Evolutionary conservation across 306 rosid genomes (phyloP).

Genomic region (Mimosa bimucronata): DNA sequence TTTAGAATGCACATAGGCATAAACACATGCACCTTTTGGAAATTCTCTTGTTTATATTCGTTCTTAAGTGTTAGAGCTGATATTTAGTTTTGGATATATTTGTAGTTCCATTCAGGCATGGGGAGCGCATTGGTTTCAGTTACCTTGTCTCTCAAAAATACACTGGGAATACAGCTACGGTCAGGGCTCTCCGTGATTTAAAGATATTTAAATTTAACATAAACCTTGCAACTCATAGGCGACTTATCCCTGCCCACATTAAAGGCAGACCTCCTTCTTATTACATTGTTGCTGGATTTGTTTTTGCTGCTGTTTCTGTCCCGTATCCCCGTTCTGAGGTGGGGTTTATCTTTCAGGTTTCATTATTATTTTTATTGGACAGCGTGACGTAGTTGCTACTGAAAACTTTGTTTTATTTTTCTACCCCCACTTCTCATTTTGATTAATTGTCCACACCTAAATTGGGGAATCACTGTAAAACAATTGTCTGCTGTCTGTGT

Average conservation of each 20-base stretch:
- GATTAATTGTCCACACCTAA: too few species aligned
- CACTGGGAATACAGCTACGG: conserved; percentile 62
- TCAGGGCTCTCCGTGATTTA: conserved; percentile 60
- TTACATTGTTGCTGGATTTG: conserved; percentile 86
- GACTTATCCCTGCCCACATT: conserved; percentile 79
- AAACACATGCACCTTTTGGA: not conserved
- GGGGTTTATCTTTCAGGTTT: conserved; percentile 25
- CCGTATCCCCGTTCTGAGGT: conserved; percentile 95
- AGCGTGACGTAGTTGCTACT: too few species aligned
- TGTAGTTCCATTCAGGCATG: conserved; percentile 83
- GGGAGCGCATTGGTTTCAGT: conserved; percentile 93
- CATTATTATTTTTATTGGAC: too few species aligned
- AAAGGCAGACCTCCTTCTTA: conserved; percentile 88
- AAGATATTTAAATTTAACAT: conserved; percentile 58
- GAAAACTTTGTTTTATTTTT: too few species aligned
- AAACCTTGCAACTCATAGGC: conserved; percentile 68
- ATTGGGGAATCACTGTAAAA: too few species aligned
- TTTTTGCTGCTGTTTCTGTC: conserved; percentile 71
- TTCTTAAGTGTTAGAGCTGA: conserved; percentile 18
- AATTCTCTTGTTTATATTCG: conserved; percentile 5
- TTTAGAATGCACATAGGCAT: not conserved
- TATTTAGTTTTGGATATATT: conserved; percentile 33
- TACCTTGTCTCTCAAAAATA: conserved; percentile 71
- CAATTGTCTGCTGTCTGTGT: too few species aligned
- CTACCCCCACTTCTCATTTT: too few species aligned